Evolutionary conservation across 441 rosid genomes (phyloP), one percentile per base, ranked within the genome.

Genomic region (Populus hybrid): DNA sequence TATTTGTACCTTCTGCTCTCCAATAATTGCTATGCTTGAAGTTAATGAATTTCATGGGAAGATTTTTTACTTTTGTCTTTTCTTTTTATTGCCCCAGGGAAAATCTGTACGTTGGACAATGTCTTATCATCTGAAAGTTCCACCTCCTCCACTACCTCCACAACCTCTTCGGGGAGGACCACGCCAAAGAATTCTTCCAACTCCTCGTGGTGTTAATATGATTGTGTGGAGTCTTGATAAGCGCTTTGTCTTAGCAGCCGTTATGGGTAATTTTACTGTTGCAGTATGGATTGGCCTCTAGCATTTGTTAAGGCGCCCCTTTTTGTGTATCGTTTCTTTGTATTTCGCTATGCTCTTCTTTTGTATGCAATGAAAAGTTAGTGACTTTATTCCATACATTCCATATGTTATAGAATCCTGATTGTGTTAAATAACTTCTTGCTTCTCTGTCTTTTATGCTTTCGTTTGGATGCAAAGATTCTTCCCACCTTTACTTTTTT

Each of bases 191-290:
- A 87, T 92, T 78, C 92, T 97, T 78, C 99, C 99, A 63, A 94
- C 98, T 76, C 99, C 97, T 72, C 98, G 98, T 19, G 99, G 99
- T 81, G 99, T 97, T 79, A 97, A 94, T 87, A 97, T 94, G 99
- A 91, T 94, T 77, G 88, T 89, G 59, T 97, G 99, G 99, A 97
- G 99, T 87, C 88, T 97, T 85, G 99, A 97, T 86, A 93, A 97
- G 84, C 97, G 98, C 81, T 97, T 97, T 89, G 99, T 97, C 76
- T 98, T 97, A 85, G 99, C 99, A 66, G 99, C 99, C 79, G 93
- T 93, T 61, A 94, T 97, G 98, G 99, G 99, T 97, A 92, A n/a
- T n/a, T 46, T 71, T 40, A 38, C 30, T 71, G 32, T 50, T 40
- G 18, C 57, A 14, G 12, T 46, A 46, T 46, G 57, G 57, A 46